Base-by-base conservation (phyloP, 441 rosid species). In the Pelargonium myrrhifolium region DNA sequence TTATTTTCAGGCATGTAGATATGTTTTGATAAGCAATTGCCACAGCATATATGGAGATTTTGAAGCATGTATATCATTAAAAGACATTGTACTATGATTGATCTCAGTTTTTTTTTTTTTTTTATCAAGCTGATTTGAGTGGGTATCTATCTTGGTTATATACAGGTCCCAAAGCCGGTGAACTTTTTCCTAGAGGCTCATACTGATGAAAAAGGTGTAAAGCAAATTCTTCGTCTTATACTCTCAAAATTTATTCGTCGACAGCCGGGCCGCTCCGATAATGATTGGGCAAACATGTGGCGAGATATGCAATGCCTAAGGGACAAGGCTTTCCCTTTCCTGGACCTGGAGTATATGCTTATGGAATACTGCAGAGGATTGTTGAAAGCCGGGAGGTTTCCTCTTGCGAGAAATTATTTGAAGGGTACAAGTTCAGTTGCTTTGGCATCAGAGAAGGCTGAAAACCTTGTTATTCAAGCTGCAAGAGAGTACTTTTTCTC, bases 221-320 rank as follows among this genome's bases (percentile, higher is more conserved):
- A 92, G 67, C 98, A 95, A 86, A 92, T 89, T 76, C 78, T 95
- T 72, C 96, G 97, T 55, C 98, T 90, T 58, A 82, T 95, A 77
- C 93, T 95, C 71, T 95, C 99, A 51, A 95, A 92, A 83, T 95
- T 89, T 80, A 86, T 84, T 49, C 92, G 97, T 39, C 83, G 89
- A 71, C 97, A 90, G 65, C 93, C 90, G 42, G 83, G 87, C 24
- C 87, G 87, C 64, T 84, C 95, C 71, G 99, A 95, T 87, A 90
- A 84, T 81, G 99, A 92, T 71, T 95, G 99, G 99, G 87, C 99
- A 66, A 90, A 78, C 86, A 81, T 95, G 98, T 95, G 98, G 99
- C 92, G 90, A 65, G 97, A 95, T 79, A 78, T 95, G 87, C 96
- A 83, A 72, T 84, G 75, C 71, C 75, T 92, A 80, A 86, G 71